These are phyloP conservation scores for Sequoiadendron giganteum DNA, from an alignment of 75 land plant species.

Conservation along the genomic window DNA sequence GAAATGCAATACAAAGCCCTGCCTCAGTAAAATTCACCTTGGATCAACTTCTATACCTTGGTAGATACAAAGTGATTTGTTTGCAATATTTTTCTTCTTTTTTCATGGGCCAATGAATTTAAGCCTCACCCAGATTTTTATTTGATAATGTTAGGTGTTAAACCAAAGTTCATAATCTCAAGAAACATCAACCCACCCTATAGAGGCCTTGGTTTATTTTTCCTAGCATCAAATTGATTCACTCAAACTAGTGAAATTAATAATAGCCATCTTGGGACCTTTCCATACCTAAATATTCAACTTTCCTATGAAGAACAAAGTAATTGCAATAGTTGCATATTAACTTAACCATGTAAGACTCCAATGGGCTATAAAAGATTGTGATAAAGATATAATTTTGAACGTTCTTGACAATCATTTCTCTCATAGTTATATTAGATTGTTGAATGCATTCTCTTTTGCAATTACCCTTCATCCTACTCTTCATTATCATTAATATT, in stretches of 20 bases:
- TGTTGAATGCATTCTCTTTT: too few relatives aligned
- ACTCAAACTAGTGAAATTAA: neutral
- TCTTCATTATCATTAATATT: too few relatives aligned
- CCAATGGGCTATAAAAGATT: neutral
- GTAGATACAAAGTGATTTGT: neutral
- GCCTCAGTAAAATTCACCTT: neutral
- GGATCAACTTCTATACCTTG: neutral
- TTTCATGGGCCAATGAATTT: neutral
- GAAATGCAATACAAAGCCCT: neutral
- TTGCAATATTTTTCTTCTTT: neutral
- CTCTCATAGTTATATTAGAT: constrained; percentile 23
- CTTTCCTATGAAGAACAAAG: neutral
- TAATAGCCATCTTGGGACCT: neutral
- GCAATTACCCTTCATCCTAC: too few relatives aligned
- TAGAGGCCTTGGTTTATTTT: neutral
- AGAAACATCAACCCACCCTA: neutral
- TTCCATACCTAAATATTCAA: neutral
- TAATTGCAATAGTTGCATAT: neutral
- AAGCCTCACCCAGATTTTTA: neutral
- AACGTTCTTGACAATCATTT: constrained; percentile 59
- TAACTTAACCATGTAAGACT: neutral
- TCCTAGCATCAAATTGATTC: neutral
- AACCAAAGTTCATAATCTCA: neutral
- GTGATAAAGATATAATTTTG: constrained; percentile 34
- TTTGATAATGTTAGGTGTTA: neutral